Conservation (phyloP, 768 basidiomycete genomes). For the Cytidiella melzeri region DNA sequence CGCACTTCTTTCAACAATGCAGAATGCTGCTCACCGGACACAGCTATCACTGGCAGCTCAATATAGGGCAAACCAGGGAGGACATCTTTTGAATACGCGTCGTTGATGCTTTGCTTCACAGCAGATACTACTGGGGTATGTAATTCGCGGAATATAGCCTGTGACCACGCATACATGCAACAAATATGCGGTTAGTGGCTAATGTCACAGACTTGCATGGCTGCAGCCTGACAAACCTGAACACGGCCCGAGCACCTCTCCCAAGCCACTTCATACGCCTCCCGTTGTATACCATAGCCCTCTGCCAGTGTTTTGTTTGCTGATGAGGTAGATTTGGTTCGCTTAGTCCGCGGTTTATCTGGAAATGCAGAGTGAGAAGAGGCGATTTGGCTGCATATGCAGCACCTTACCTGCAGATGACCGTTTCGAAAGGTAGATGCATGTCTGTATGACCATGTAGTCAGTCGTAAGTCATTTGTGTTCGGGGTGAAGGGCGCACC, state of each 20-base stretch:
- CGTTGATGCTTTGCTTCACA: conserved; percentile 37
- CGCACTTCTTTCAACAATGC: not conserved
- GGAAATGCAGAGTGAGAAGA: too few relatives aligned
- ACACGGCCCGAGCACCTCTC: conserved; percentile 48
- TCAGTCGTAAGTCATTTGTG: not conserved
- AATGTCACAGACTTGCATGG: not conserved
- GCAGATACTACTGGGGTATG: conserved; percentile 42
- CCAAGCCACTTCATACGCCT: conserved; percentile 55
- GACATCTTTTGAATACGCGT: conserved; percentile 34
- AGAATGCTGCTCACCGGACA: conserved; percentile 39
- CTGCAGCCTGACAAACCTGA: conserved; percentile 50
- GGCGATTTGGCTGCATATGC: too few relatives aligned
- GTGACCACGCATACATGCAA: too few relatives aligned
- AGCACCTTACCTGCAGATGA: too few relatives aligned
- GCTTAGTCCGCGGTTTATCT: not conserved
- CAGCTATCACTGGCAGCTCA: conserved; percentile 54
- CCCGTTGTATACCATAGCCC: conserved; percentile 36
- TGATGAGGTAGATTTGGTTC: not conserved
- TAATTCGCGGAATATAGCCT: conserved; percentile 43
- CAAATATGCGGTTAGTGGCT: too few relatives aligned
- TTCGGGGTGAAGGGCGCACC: conserved; percentile 3
- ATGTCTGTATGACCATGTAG: conserved; percentile 11
- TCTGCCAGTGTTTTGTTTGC: conserved; percentile 8
- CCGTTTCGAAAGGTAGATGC: conserved; percentile 16
- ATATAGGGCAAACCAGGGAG: conserved; percentile 52